phyloP scores from a whole-genome alignment of 352 stramenopile species.

The Globisporangium sylvaticum region DNA sequence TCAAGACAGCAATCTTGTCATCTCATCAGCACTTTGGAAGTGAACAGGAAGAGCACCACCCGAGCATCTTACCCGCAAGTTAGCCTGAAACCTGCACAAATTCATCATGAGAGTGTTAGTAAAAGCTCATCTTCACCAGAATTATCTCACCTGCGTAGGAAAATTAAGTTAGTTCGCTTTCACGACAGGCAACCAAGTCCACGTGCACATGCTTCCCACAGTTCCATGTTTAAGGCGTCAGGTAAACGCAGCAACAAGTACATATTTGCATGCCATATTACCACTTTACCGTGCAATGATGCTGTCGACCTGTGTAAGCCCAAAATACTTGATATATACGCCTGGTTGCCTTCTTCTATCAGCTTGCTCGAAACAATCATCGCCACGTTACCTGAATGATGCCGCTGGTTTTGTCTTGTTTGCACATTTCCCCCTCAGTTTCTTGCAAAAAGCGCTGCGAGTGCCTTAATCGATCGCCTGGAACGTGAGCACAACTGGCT shows the following conservation, averaged over 20 bases:
- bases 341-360: constrained; percentile 3
- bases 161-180: not conserved
- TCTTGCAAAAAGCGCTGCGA: not conserved
- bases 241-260: not conserved
- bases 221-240: not conserved
- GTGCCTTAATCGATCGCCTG: constrained; percentile 58
- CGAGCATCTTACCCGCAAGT: not conserved
- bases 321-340: constrained; percentile 10
- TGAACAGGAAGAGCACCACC: not conserved
- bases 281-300: not conserved
- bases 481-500: constrained; percentile 75
- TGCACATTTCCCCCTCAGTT: not conserved
- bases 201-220: not conserved
- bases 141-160: not conserved
- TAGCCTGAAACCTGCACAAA: not conserved
- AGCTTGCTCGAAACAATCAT: not conserved
- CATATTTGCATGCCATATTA: constrained; percentile 2
- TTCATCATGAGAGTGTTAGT: not conserved
- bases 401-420: not conserved
- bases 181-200: not conserved
- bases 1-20: constrained; percentile 1
- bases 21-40: not conserved
- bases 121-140: not conserved
- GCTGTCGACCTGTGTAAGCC: not conserved
- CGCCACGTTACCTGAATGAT: not conserved